A percentile compares a stretch with the other conserved stretches of the same genome.
Evolutionary conservation across 2,329 filamentous ascomycete species (phyloP).

Genomic region (Myriangium duriaei): DNA sequence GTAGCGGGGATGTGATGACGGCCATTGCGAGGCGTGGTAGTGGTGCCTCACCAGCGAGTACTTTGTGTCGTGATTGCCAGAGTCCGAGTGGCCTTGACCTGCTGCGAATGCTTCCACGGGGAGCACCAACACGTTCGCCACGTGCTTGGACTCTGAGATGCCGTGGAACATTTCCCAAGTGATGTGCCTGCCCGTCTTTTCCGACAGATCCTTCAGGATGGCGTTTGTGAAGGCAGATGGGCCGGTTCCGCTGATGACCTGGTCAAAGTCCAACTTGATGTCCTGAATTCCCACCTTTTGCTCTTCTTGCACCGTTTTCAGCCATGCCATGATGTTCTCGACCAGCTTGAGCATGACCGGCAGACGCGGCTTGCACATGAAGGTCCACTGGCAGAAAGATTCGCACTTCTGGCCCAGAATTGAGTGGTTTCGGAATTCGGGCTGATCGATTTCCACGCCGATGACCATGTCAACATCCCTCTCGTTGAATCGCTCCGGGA

Average conservation of each 20-base stretch:
- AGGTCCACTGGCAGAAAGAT: conserved; percentile 55
- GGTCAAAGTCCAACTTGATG: conserved; percentile 52
- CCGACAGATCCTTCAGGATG: conserved; percentile 51
- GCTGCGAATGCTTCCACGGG: conserved; percentile 59
- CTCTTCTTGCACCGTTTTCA: conserved; percentile 43
- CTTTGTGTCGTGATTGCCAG: conserved; percentile 46
- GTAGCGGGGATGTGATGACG: conserved; percentile 47
- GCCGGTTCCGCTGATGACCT: conserved; percentile 55
- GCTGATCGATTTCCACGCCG: conserved; percentile 56
- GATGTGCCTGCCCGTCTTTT: conserved; percentile 30
- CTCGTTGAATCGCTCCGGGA: conserved; percentile 47
- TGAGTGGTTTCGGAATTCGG: conserved; percentile 46
- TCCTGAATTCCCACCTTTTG: conserved; percentile 46
- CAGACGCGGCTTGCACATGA: conserved; percentile 49
- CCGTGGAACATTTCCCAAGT: conserved; percentile 53
- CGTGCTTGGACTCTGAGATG: conserved; percentile 49
- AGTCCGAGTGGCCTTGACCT: conserved; percentile 57
- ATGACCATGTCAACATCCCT: conserved; percentile 53
- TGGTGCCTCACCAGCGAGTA: conserved; percentile 57
- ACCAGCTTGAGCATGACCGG: conserved; percentile 54
- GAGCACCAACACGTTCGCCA: conserved; percentile 50
- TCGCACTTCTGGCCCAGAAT: conserved; percentile 53
- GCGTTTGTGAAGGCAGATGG: conserved; percentile 55
- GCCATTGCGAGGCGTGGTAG: conserved; percentile 64
- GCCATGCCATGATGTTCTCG: conserved; percentile 53